Evolutionary conservation across 805 yeast species (phyloP), one percentile per base, ranked within the genome.

Genomic region (Sugiyamaella qingdaonensis): DNA sequence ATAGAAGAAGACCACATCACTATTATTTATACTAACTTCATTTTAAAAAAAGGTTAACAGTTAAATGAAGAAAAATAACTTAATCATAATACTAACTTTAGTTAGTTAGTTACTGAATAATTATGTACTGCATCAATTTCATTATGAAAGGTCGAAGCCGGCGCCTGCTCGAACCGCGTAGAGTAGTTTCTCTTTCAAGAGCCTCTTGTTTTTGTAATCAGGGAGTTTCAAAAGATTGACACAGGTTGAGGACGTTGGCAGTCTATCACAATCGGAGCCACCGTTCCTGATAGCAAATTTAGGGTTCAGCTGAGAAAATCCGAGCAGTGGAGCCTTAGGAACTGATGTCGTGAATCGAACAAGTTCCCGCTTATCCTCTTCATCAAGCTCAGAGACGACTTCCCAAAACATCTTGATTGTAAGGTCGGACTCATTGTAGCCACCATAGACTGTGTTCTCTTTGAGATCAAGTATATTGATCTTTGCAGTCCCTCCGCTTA

Each of bases 211-310:
- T 58, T 73, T 70, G 67, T 94, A 94, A 64, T 90, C 86, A 0
- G 99, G 99, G 27, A 94, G 68, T 63, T 86, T 90, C 56, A 94
- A 72, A 53, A 94, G 69, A 64, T 94, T 94, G 31, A 90, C 88
- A 74, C 99, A 94, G 0, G 99, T 94, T 0, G 97, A 82, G 0
- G 98, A 86, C 0, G 97, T 88, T 0, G 99, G 99, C 37, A 94
- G 72, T 31, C 95, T 71, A 1, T 73, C 74, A 1, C 63, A 58
- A 27, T 79, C 79, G 9, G 65, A 52, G 0, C 92, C 94, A 0
- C 84, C 77, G 58, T 82, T 82, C 36, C 88, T 68, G 46, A 94
- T 85, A 1, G 96, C 96, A 68, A 94, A 89, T 51, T 73, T 75
- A 0, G 99, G 99, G 31, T 70, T 72, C 46, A 89, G 73, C 2